These are phyloP conservation scores for Sporisorium scitamineum DNA, from an alignment of 1,284 basidiomycete genomes.

Conservation along the genomic window DNA sequence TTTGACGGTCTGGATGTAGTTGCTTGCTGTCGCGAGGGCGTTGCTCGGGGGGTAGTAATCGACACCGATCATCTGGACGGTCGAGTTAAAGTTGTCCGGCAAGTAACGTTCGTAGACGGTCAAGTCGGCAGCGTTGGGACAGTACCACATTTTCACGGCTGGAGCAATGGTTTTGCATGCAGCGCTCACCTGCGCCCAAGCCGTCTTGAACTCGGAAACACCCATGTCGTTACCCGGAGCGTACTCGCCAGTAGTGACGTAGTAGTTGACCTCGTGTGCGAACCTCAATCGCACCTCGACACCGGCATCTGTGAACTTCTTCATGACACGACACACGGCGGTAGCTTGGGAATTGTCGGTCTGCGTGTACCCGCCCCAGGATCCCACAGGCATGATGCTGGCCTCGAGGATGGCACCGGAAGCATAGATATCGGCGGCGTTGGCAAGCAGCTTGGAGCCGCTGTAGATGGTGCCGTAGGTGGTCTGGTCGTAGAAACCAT, in stretches of 20 bases:
- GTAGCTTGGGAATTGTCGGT: constrained; percentile 67
- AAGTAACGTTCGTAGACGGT: constrained; percentile 35
- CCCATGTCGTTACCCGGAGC: constrained; percentile 37
- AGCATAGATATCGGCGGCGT: constrained; percentile 65
- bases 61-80: constrained; percentile 65
- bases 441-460: constrained; percentile 64
- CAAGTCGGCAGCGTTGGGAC: constrained; percentile 49
- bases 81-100: constrained; percentile 52
- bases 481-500: constrained; percentile 69
- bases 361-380: constrained; percentile 50
- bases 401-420: constrained; percentile 69
- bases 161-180: constrained; percentile 63
- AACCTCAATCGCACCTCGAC: constrained; percentile 70
- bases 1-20: constrained; percentile 66
- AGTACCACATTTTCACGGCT: constrained; percentile 68
- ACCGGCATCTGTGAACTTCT: constrained; percentile 69
- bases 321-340: constrained; percentile 68
- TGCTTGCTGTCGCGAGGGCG: constrained; percentile 32
- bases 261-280: constrained; percentile 66
- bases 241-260: constrained; percentile 41
- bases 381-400: constrained; percentile 59
- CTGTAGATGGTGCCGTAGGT: constrained; percentile 65
- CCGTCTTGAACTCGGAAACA: constrained; percentile 68
- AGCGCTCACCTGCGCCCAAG: constrained; percentile 66
- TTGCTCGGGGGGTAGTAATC: constrained; percentile 64